Evolutionary conservation across 2,329 filamentous ascomycete species (phyloP).

Genomic region (Alternaria viburni): DNA sequence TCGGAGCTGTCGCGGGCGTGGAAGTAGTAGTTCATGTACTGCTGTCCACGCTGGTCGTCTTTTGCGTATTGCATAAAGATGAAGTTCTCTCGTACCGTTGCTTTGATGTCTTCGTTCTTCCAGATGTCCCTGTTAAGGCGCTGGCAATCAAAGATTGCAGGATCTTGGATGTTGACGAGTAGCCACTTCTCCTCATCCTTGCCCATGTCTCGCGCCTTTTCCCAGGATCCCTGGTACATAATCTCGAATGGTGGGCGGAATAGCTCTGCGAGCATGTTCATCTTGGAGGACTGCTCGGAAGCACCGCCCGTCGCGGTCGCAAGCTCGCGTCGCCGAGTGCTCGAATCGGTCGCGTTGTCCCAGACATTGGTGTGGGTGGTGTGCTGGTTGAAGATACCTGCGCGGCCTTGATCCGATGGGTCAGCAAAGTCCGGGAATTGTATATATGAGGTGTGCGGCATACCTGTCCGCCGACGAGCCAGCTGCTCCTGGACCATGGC

Average conservation of each 20-base stretch:
- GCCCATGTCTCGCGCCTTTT: slow-evolving; percentile 81
- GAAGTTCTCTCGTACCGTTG: slow-evolving; percentile 89
- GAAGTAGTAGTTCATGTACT: slow-evolving; percentile 93
- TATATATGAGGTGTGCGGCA: slow-evolving; percentile 14
- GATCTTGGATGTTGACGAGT: slow-evolving; percentile 92
- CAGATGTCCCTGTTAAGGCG: slow-evolving; percentile 92
- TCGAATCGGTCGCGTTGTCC: slow-evolving; percentile 58
- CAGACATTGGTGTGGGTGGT: slow-evolving; percentile 62
- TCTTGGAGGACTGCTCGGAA: slow-evolving; percentile 71
- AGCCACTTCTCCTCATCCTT: slow-evolving; percentile 94
- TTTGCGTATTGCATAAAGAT: slow-evolving; percentile 95
- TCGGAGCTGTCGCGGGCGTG: slow-evolving; percentile 78
- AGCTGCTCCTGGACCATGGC: slow-evolving; percentile 71
- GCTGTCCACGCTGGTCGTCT: slow-evolving; percentile 75
- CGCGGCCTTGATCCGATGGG: slow-evolving; percentile 41
- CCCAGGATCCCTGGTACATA: slow-evolving; percentile 81
- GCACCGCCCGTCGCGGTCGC: slow-evolving; percentile 68
- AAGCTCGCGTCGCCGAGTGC: slow-evolving; percentile 59
- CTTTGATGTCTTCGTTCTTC: slow-evolving; percentile 81
- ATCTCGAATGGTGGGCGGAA: slow-evolving; percentile 92
- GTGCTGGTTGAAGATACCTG: slow-evolving; percentile 76
- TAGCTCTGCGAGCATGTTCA: slow-evolving; percentile 83
- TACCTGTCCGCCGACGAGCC: slow-evolving; percentile 52
- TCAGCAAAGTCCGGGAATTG: slow-evolving; percentile 32
- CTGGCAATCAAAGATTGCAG: slow-evolving; percentile 93